Evolutionary conservation across 2,329 filamentous ascomycete species (phyloP), one percentile per base, ranked within the genome.

Genomic region (Penicillium sp.): DNA sequence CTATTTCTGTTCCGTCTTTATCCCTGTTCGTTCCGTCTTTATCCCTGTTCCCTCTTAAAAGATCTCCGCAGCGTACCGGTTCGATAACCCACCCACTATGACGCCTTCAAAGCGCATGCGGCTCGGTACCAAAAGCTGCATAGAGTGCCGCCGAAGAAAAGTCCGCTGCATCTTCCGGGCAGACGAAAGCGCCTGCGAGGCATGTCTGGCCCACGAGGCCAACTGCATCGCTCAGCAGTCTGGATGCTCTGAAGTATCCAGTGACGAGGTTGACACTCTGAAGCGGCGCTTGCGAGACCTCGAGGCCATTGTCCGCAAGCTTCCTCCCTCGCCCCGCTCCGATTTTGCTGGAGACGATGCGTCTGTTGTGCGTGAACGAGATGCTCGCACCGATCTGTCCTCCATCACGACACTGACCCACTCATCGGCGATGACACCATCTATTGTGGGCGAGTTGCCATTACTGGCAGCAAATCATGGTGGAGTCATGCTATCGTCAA

Each of bases 221-320:
- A 19, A 46, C 43, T 46, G 43, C 43, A 25, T 46, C 43, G 43
- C 43, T 25, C 43, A 46, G 43, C 43, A 46, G 43, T 8, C 43
- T 7, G 43, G 43, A 46, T 19, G 43, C 43, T 6, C 5, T 25
- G 43, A 46, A 46, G 43, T 46, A n/a, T 19, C 43, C 43, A 46
- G 43, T 19, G 43, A 46, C 43, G 43, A 7, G 43, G 43, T 46
- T 46, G 43, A 46, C 43, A 7, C 43, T 46, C 43, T 46, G 43
- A 46, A 46, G 43, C 43, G 43, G 43, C 43, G 43, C 43, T 46
- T 46, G 26, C 43, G 43, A 7, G 43, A 46, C 43, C 43, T 46
- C 43, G 43, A 46, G 43, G 43, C 43, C 43, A 46, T 46, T 46
- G 43, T 46, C 43, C 43, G 10, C 43, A 46, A 46, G 43, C 43